phyloP scores from a whole-genome alignment of 768 basidiomycete species.

The Lactarius evosmus region DNA sequence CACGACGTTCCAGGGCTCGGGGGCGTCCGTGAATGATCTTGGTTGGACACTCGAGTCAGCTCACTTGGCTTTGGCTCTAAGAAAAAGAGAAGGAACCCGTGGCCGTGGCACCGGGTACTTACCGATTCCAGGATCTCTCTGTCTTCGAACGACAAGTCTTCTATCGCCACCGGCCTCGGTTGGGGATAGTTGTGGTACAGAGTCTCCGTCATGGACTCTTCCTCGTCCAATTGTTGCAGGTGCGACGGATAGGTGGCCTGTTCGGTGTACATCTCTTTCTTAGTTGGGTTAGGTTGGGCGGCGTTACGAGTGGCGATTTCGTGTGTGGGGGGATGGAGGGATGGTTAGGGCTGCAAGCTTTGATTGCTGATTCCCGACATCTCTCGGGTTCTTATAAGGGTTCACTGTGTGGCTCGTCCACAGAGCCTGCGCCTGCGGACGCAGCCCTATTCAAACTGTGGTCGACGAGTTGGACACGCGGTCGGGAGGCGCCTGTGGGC shows the following conservation, averaged over 20 bases:
- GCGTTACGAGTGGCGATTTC: neutral
- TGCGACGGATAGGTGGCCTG: neutral
- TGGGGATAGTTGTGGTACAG: conserved; percentile 16
- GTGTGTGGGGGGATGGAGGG: neutral
- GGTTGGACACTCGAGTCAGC: conserved; percentile 2
- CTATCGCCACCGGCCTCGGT: conserved; percentile 13
- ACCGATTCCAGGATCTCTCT: conserved; percentile 17
- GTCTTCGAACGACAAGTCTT: conserved; percentile 11
- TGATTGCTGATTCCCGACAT: neutral
- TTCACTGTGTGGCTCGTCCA: conserved; percentile 20
- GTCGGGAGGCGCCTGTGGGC: conserved; percentile 6
- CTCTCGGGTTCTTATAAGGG: conserved; percentile 11
- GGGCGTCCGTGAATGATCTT: conserved; percentile 21
- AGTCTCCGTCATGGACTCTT: conserved; percentile 4
- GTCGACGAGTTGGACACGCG: conserved; percentile 20
- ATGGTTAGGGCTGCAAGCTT: neutral
- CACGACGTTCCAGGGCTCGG: conserved; percentile 20
- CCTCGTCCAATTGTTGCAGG: conserved; percentile 19
- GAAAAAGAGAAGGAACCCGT: neutral
- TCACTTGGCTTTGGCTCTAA: neutral
- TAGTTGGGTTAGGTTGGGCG: neutral
- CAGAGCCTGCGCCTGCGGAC: conserved; percentile 15
- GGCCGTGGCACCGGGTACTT: conserved; percentile 5
- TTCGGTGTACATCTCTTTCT: conserved; percentile 11
- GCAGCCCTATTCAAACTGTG: conserved; percentile 21